These are phyloP conservation scores for Cryptococcus sp. DNA, from an alignment of 1,284 basidiomycete species.

Conservation along the genomic window DNA sequence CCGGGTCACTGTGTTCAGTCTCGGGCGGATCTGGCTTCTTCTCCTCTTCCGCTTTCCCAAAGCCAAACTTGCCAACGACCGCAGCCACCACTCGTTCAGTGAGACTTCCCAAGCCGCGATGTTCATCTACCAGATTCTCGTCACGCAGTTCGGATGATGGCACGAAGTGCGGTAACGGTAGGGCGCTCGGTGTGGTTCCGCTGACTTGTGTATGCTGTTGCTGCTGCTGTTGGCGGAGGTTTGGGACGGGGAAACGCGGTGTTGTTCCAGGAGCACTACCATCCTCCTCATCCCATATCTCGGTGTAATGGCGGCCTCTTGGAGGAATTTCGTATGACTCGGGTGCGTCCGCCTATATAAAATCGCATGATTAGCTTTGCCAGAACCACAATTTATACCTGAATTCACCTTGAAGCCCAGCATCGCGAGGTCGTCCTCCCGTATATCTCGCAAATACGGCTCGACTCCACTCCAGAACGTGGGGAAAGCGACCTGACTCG, in stretches of 20 bases:
- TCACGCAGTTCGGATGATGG: constrained; percentile 42
- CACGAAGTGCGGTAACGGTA: constrained; percentile 32
- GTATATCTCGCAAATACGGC: constrained; percentile 78
- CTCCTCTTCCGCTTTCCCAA: constrained; percentile 58
- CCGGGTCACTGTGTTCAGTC: constrained; percentile 21
- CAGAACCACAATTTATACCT: too few species aligned
- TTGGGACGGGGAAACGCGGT: constrained; percentile 37
- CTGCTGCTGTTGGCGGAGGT: constrained; percentile 29
- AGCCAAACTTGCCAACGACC: constrained; percentile 58
- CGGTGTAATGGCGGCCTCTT: constrained; percentile 82
- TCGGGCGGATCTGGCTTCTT: constrained; percentile 37
- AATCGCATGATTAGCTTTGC: not conserved
- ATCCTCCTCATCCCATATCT: constrained; percentile 92
- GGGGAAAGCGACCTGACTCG: constrained; percentile 58
- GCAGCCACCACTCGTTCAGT: constrained; percentile 67
- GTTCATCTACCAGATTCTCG: constrained; percentile 45
- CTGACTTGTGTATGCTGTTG: constrained; percentile 3
- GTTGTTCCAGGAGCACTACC: constrained; percentile 48
- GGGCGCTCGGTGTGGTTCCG: not conserved
- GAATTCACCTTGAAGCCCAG: constrained; percentile 71
- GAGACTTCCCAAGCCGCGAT: constrained; percentile 44
- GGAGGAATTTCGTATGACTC: constrained; percentile 83
- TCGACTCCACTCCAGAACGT: constrained; percentile 85
- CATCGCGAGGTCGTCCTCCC: constrained; percentile 88
- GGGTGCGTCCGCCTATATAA: constrained; percentile 66